These are phyloP conservation scores for Zymoseptoria ardabiliae DNA, from an alignment of 2,329 filamentous ascomycete genomes.

Conservation along the genomic window DNA sequence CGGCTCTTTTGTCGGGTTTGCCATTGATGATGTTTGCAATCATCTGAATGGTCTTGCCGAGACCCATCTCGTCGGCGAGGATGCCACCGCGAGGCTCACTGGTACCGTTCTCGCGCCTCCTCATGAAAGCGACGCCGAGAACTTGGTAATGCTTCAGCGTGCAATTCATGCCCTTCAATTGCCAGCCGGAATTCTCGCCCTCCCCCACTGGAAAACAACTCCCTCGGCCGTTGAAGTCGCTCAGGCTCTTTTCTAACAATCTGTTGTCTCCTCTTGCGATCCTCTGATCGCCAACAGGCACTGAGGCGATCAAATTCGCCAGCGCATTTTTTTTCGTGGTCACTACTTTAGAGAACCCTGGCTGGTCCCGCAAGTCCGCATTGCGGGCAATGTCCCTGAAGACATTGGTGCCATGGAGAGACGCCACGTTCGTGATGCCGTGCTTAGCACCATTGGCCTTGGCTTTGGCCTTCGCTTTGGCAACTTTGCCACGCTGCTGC, in stretches of 20 bases:
- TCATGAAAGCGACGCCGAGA: conserved; percentile 48
- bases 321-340: conserved; percentile 31
- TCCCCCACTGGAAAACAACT: conserved; percentile 24
- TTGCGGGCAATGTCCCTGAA: conserved; percentile 19
- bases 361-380: conserved; percentile 15
- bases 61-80: conserved; percentile 96
- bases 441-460: neutral
- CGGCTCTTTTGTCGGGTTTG: conserved; percentile 10
- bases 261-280: conserved; percentile 31
- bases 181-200: conserved; percentile 34
- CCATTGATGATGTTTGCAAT: conserved; percentile 41
- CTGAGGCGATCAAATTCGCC: conserved; percentile 34
- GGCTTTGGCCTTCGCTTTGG: neutral
- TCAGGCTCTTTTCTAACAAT: conserved; percentile 33
- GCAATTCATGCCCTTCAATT: conserved; percentile 42
- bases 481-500: neutral
- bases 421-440: conserved; percentile 13
- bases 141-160: conserved; percentile 46
- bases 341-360: conserved; percentile 11
- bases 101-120: conserved; percentile 39
- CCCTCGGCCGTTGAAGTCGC: conserved; percentile 34
- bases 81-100: conserved; percentile 57
- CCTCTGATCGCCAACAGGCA: conserved; percentile 32
- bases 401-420: conserved; percentile 16
- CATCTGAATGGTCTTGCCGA: conserved; percentile 82